Conservation (phyloP, 352 stramenopile genomes). For the Phytophthora nicotianae region DNA sequence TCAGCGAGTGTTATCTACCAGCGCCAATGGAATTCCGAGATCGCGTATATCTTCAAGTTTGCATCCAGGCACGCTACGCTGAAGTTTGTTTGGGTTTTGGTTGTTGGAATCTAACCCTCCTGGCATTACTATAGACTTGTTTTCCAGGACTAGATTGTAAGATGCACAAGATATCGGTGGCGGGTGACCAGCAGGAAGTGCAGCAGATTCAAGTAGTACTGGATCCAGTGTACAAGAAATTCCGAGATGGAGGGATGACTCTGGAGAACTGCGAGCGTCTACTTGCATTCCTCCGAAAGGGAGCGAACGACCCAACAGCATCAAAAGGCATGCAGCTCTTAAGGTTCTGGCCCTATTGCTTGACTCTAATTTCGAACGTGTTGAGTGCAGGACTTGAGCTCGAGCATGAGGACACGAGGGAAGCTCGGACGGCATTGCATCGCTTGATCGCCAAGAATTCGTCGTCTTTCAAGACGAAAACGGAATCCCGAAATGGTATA, state of each 20-base stretch:
- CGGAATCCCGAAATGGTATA: conserved; percentile 45
- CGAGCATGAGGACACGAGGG: conserved; percentile 65
- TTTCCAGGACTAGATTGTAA: conserved; percentile 75
- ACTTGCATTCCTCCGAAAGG: conserved; percentile 63
- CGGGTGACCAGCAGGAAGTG: conserved; percentile 11
- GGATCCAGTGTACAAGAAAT: conserved; percentile 77
- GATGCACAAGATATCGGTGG: conserved; percentile 32
- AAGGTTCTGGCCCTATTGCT: not conserved
- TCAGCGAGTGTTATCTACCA: conserved; percentile 31
- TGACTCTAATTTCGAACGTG: not conserved
- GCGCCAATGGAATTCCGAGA: conserved; percentile 57
- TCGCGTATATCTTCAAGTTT: conserved; percentile 72
- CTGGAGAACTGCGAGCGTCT: conserved; percentile 54
- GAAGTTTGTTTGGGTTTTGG: not conserved
- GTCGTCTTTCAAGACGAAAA: conserved; percentile 69
- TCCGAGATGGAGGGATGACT: conserved; percentile 54
- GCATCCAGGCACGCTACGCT: conserved; percentile 40
- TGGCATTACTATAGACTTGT: conserved; percentile 45
- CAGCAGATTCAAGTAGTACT: conserved; percentile 57
- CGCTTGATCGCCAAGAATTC: conserved; percentile 64
- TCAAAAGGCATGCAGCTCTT: conserved; percentile 36
- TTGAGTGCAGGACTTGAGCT: conserved; percentile 48
- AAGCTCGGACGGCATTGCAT: conserved; percentile 62
- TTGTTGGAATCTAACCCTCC: not conserved
- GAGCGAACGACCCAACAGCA: conserved; percentile 40